Percentiles rank a stretch among this genome's conserved stretches.
phyloP scores from a whole-genome alignment of 352 stramenopile species.

The Phytophthora rubi region DNA sequence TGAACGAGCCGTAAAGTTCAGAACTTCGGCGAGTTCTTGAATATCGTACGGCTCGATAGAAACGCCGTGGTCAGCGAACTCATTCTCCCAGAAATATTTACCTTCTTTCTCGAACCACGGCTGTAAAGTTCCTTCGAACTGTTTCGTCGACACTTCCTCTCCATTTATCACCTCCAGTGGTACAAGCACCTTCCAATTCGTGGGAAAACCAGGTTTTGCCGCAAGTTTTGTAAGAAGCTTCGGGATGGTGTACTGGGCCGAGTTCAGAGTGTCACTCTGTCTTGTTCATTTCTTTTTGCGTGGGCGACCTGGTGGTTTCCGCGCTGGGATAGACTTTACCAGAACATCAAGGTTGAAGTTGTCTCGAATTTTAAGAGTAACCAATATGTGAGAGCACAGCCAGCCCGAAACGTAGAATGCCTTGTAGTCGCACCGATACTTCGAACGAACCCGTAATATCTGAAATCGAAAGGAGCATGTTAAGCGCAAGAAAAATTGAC shows the following conservation, averaged over 20 bases:
- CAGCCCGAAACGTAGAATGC: neutral
- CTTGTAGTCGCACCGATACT: neutral
- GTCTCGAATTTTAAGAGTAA: neutral
- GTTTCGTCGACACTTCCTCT: too few species aligned
- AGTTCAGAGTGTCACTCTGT: neutral
- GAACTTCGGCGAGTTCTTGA: too few species aligned
- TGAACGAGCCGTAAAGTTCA: too few species aligned
- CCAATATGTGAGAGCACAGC: neutral
- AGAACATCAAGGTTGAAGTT: neutral
- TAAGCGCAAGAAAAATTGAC: neutral
- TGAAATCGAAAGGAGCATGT: neutral
- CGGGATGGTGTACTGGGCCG: neutral
- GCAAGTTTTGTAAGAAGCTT: neutral
- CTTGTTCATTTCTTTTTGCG: neutral
- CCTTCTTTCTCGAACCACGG: too few species aligned
- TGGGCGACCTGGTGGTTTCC: neutral
- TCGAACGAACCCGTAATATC: neutral
- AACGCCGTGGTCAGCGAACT: too few species aligned
- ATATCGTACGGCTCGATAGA: too few species aligned
- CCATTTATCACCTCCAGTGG: too few species aligned
- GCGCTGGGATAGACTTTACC: neutral
- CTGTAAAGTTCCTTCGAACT: too few species aligned
- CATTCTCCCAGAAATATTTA: too few species aligned
- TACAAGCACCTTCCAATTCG: too few species aligned
- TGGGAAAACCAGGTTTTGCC: neutral